phyloP scores from a whole-genome alignment of 352 stramenopile genomes.

The Pythium insidiosum region DNA sequence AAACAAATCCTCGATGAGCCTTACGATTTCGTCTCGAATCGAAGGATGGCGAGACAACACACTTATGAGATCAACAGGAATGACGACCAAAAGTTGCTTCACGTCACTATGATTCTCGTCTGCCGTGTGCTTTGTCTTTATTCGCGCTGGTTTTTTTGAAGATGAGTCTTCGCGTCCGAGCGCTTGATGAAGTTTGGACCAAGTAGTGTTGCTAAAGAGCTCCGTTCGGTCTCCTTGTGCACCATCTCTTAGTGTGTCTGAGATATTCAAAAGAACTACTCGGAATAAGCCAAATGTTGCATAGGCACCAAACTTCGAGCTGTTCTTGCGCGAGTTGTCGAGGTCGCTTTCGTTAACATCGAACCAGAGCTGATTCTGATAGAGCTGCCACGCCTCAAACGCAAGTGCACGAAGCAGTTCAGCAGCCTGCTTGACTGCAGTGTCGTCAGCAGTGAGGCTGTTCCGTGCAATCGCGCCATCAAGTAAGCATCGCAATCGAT shows the following conservation, averaged over 20 bases:
- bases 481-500: slow-evolving; percentile 6
- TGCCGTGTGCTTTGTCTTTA: too few relatives aligned
- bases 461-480: background rate
- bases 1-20: slow-evolving; percentile 58
- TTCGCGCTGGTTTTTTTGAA: too few relatives aligned
- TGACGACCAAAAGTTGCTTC: slow-evolving; percentile 46
- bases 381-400: slow-evolving; percentile 68
- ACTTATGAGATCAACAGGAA: slow-evolving; percentile 39
- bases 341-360: slow-evolving; percentile 61
- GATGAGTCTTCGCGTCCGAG: too few relatives aligned
- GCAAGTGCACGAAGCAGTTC: slow-evolving; percentile 23
- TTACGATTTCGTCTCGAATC: slow-evolving; percentile 33
- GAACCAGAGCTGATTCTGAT: slow-evolving; percentile 69
- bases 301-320: slow-evolving; percentile 36
- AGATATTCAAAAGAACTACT: slow-evolving; percentile 45
- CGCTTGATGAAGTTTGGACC: too few relatives aligned
- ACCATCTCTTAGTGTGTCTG: slow-evolving; percentile 28
- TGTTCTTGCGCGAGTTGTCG: slow-evolving; percentile 35
- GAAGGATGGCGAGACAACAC: slow-evolving; percentile 24
- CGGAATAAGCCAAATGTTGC: slow-evolving; percentile 42
- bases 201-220: too few relatives aligned
- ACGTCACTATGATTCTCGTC: too few relatives aligned
- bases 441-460: slow-evolving; percentile 5
- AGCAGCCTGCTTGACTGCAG: slow-evolving; percentile 17
- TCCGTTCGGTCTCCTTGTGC: background rate